A percentile compares a stretch with the other conserved stretches of the same genome.
phyloP scores from a whole-genome alignment of 176 grass and related monocot species.

The Oryza officinalis region DNA sequence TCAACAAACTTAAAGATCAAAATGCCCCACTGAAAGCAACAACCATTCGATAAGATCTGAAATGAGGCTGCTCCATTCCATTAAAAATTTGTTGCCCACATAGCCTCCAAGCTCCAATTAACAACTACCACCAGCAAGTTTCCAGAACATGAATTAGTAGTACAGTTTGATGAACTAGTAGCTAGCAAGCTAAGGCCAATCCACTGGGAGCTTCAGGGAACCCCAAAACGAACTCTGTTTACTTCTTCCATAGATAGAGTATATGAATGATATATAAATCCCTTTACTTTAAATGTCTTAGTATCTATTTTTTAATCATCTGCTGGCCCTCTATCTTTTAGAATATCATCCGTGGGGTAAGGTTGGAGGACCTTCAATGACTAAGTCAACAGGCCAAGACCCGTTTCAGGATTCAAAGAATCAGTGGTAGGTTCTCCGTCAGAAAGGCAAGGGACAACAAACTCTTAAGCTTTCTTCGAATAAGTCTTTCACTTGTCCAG shows the following conservation, averaged over 20 bases:
- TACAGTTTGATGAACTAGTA: too few species aligned
- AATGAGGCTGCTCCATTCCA: neutral
- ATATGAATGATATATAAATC: neutral
- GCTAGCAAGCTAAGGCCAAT: neutral
- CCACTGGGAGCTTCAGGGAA: neutral
- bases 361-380: neutral
- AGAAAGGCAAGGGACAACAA: neutral
- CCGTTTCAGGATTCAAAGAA: neutral
- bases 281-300: neutral
- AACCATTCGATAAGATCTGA: neutral
- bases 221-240: neutral
- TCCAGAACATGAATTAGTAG: neutral
- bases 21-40: conserved; percentile 1
- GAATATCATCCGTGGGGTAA: neutral
- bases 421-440: neutral
- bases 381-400: neutral
- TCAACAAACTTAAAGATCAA: neutral
- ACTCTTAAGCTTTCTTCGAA: neutral
- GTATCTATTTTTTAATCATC: neutral
- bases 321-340: neutral
- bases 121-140: neutral
- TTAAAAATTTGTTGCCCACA: conserved; percentile 8
- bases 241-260: neutral
- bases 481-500: neutral
- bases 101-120: conserved; percentile 12